Evolutionary conservation across 2,329 filamentous ascomycete genomes (phyloP).

Genomic region (Capronia coronata): DNA sequence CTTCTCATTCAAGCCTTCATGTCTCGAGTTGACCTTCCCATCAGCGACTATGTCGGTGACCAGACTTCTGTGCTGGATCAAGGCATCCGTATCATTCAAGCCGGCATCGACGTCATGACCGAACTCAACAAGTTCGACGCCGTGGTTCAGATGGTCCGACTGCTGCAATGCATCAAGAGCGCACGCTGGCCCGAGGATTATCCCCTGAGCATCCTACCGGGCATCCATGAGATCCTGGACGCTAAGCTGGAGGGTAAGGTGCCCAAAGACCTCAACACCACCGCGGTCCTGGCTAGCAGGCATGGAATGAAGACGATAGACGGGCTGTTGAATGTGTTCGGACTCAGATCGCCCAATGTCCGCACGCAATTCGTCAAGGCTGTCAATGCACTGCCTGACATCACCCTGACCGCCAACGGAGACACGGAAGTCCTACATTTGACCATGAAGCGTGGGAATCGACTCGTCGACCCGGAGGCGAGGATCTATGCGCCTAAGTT

Average conservation of each 20-base stretch:
- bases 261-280: constrained; percentile 25
- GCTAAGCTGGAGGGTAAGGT: constrained; percentile 22
- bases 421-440: constrained; percentile 28
- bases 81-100: constrained; percentile 93
- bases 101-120: constrained; percentile 84
- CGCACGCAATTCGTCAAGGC: constrained; percentile 46
- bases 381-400: constrained; percentile 34
- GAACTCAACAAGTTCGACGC: constrained; percentile 74
- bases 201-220: constrained; percentile 71
- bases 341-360: constrained; percentile 18
- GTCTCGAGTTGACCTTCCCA: constrained; percentile 84
- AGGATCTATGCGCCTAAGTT: constrained; percentile 82
- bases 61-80: constrained; percentile 85
- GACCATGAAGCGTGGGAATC: constrained; percentile 22
- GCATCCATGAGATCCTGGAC: constrained; percentile 45
- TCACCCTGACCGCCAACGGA: constrained; percentile 16
- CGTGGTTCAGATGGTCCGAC: constrained; percentile 70
- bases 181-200: constrained; percentile 84
- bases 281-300: constrained; percentile 24
- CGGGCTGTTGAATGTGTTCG: constrained; percentile 28
- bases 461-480: constrained; percentile 51
- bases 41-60: constrained; percentile 95
- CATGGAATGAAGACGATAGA: constrained; percentile 25
- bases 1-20: constrained; percentile 91
- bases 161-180: constrained; percentile 88